These are phyloP conservation scores for Dryadomyces quercus-mongolicae DNA, from an alignment of 2,329 filamentous ascomycete species.

Conservation along the genomic window DNA sequence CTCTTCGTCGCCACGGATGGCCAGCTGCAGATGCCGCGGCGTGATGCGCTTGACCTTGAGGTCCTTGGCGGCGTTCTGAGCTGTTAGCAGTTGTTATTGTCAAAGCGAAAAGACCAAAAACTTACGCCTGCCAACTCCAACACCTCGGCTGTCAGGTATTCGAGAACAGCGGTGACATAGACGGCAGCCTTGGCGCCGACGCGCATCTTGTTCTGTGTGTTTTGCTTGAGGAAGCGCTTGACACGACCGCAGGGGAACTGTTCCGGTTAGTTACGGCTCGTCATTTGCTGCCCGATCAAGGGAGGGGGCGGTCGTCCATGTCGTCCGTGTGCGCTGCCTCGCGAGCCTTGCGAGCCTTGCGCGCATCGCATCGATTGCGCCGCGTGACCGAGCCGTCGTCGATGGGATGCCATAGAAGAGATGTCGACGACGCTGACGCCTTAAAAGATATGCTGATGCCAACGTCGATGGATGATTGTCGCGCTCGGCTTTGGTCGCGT, in stretches of 20 bases:
- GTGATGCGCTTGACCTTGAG: constrained; percentile 99
- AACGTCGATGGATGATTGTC: too few species aligned
- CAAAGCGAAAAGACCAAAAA: constrained; percentile 16
- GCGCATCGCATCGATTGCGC: too few species aligned
- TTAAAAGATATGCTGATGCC: too few species aligned
- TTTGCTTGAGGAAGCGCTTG: constrained; percentile 99
- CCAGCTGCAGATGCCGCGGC: constrained; percentile 91
- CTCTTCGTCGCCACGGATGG: constrained; percentile 97
- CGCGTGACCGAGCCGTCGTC: too few species aligned
- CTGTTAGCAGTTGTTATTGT: too few species aligned
- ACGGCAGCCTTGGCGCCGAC: constrained; percentile 97
- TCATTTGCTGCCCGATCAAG: background rate
- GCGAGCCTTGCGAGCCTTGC: too few species aligned
- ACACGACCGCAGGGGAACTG: constrained; percentile 99
- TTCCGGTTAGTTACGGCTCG: constrained; percentile 4
- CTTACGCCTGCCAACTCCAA: constrained; percentile 85
- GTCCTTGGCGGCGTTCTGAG: constrained; percentile 96
- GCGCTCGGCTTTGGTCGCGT: too few species aligned
- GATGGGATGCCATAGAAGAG: too few species aligned
- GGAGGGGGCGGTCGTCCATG: background rate
- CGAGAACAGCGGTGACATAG: constrained; percentile 94
- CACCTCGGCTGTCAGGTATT: constrained; percentile 96
- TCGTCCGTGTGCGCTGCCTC: background rate
- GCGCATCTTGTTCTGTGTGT: constrained; percentile 99
- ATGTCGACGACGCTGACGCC: too few species aligned